A percentile compares a stretch with the other conserved stretches of the same genome.
These are phyloP conservation scores for Amanita rubescens DNA, from an alignment of 768 basidiomycete species.

Conservation along the genomic window DNA sequence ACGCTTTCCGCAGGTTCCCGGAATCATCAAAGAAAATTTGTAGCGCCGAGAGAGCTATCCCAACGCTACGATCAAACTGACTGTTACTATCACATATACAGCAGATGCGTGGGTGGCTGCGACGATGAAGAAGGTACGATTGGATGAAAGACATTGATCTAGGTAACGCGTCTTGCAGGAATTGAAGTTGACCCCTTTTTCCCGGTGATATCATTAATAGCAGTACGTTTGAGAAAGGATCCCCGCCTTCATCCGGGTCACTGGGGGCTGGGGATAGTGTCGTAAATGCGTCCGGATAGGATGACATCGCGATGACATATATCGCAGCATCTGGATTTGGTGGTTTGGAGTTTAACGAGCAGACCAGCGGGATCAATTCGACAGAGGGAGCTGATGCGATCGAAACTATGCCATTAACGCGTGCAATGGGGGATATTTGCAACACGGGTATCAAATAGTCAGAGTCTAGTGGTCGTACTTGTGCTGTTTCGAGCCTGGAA, in stretches of 20 bases:
- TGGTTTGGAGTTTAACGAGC: neutral
- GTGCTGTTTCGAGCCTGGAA: neutral
- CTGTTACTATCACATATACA: conserved; percentile 47
- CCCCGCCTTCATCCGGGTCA: no score
- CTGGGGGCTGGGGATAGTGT: no score
- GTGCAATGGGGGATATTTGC: neutral
- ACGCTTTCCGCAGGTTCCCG: conserved; percentile 25
- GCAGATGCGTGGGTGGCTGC: neutral
- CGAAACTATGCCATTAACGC: neutral
- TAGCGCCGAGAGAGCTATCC: conserved; percentile 20
- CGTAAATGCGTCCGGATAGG: neutral
- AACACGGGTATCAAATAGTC: neutral
- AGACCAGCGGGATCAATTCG: neutral
- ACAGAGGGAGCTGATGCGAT: neutral
- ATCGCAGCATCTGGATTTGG: neutral
- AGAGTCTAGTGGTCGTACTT: neutral
- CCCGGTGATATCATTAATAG: neutral
- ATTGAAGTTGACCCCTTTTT: neutral
- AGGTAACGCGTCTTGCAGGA: conserved; percentile 28
- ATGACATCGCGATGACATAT: neutral
- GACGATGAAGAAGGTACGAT: conserved; percentile 32
- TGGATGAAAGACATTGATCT: conserved; percentile 38
- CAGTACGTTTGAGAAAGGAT: neutral
- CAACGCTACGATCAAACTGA: conserved; percentile 46
- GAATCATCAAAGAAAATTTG: conserved; percentile 48